Percentiles rank a stretch among this genome's conserved stretches.
Conservation (phyloP, 106 monocot species). For the Ottelia alismoides region DNA sequence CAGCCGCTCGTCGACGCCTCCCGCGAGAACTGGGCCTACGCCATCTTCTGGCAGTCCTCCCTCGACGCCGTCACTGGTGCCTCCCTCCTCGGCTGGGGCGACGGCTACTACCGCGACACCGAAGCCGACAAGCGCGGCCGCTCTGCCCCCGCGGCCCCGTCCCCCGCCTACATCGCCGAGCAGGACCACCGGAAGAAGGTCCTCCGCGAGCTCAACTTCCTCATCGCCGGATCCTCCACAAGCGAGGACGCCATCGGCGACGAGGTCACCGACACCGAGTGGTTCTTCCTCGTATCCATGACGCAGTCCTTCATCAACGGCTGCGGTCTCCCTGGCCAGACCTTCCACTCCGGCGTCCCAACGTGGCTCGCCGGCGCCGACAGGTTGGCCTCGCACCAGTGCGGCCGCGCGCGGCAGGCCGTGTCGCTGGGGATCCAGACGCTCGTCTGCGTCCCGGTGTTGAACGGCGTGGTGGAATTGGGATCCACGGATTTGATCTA, state of each 20-base stretch:
- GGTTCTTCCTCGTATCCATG: slow-evolving; percentile 85
- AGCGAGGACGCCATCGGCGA: slow-evolving; percentile 25
- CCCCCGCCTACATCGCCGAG: too few species aligned
- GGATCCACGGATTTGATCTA: slow-evolving; percentile 60
- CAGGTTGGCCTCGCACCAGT: slow-evolving; percentile 13
- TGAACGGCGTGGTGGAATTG: too few species aligned
- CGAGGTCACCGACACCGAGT: too few species aligned
- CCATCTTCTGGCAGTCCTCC: too few species aligned
- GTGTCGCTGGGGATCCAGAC: slow-evolving; percentile 52
- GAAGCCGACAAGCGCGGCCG: too few species aligned
- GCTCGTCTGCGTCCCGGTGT: slow-evolving; percentile 54
- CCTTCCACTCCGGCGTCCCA: slow-evolving; percentile 41
- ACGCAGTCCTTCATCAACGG: too few species aligned
- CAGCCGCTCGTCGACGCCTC: too few species aligned
- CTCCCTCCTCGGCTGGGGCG: too few species aligned
- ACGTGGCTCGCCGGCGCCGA: slow-evolving; percentile 29
- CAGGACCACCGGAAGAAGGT: slow-evolving; percentile 76
- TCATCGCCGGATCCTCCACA: slow-evolving; percentile 31
- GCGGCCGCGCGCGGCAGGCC: slow-evolving; percentile 51
- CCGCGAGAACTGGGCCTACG: too few species aligned
- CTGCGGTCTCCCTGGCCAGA: too few species aligned
- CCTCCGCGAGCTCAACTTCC: slow-evolving; percentile 62
- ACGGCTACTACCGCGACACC: too few species aligned
- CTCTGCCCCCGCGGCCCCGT: slow-evolving; percentile 10
- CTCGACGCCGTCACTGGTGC: too few species aligned